phyloP scores from a whole-genome alignment of 768 basidiomycete species.

The Lactarius hengduanensis region DNA sequence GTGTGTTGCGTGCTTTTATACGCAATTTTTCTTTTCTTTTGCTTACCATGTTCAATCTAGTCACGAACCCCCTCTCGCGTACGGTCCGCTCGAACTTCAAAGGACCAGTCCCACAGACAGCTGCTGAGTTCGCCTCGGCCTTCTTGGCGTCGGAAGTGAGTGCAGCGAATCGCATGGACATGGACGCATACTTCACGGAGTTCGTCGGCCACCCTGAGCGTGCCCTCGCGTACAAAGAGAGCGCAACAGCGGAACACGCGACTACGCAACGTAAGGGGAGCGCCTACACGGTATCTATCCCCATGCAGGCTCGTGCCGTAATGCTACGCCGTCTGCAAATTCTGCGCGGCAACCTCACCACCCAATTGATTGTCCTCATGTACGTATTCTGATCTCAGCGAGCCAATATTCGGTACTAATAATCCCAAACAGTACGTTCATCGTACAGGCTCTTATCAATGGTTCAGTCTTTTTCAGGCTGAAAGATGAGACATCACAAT shows the following conservation, averaged over 20 bases:
- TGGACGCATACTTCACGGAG: conserved; percentile 44
- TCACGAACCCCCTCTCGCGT: conserved; percentile 61
- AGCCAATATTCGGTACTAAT: not conserved
- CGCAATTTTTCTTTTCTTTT: not conserved
- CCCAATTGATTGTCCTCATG: conserved; percentile 35
- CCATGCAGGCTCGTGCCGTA: conserved; percentile 40
- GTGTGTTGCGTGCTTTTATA: conserved; percentile 28
- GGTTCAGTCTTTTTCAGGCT: conserved; percentile 66
- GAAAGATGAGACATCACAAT: conserved; percentile 53
- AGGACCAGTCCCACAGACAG: conserved; percentile 47
- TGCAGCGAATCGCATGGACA: conserved; percentile 45
- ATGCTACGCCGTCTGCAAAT: conserved; percentile 40
- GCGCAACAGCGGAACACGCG: conserved; percentile 52
- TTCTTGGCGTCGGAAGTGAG: conserved; percentile 41
- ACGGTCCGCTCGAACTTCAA: conserved; percentile 45
- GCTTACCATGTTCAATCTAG: conserved; percentile 31
- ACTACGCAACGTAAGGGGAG: conserved; percentile 43
- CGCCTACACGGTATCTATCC: conserved; percentile 37
- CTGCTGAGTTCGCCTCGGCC: conserved; percentile 51
- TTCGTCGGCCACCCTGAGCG: conserved; percentile 47
- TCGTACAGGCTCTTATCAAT: conserved; percentile 53
- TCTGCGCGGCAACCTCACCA: conserved; percentile 34
- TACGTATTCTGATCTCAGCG: conserved; percentile 13
- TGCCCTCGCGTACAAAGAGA: conserved; percentile 45
- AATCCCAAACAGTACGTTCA: conserved; percentile 44